Conservation (phyloP, 129 eudicot species). For the Tagetes patula region DNA sequence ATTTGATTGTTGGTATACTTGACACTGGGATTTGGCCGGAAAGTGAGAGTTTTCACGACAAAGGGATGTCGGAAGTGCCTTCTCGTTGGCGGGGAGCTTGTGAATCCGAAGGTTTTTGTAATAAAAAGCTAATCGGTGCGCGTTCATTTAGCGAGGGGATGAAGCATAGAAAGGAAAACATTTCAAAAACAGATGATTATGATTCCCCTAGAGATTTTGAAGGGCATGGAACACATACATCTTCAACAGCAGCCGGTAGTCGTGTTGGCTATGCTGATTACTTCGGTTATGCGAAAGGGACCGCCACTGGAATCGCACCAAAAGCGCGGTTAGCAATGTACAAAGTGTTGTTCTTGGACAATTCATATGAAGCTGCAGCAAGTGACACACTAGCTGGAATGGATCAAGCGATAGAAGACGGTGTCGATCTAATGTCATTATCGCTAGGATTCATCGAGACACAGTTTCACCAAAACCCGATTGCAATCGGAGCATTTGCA, state of each 20-base stretch:
- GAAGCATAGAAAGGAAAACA: conserved; percentile 34
- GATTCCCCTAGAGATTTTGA: conserved; percentile 50
- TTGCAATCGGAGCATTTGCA: conserved; percentile 51
- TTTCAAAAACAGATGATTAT: conserved; percentile 38
- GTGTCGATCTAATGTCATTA: conserved; percentile 53
- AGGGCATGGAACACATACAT: conserved; percentile 59
- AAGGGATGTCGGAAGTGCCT: conserved; percentile 48
- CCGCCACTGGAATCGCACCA: conserved; percentile 53
- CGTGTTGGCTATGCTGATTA: conserved; percentile 34
- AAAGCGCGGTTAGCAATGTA: conserved; percentile 60
- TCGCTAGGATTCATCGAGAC: conserved; percentile 42
- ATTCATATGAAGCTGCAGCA: conserved; percentile 41
- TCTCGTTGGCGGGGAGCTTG: conserved; percentile 54
- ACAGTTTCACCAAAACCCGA: conserved; percentile 39
- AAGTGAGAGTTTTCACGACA: conserved; percentile 48
- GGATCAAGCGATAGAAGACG: conserved; percentile 57
- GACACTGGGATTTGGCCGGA: conserved; percentile 64
- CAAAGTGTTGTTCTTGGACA: conserved; percentile 43
- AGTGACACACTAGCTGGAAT: conserved; percentile 55
- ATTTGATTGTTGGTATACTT: conserved; percentile 46
- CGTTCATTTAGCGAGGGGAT: conserved; percentile 47
- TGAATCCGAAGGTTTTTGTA: conserved; percentile 39
- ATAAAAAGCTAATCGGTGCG: conserved; percentile 50
- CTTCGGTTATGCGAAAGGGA: conserved; percentile 52
- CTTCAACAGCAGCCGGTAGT: conserved; percentile 49